Evolutionary conservation across 345 rosid genomes (phyloP), one percentile per base, ranked within the genome.

Genomic region (Brassica nigra): DNA sequence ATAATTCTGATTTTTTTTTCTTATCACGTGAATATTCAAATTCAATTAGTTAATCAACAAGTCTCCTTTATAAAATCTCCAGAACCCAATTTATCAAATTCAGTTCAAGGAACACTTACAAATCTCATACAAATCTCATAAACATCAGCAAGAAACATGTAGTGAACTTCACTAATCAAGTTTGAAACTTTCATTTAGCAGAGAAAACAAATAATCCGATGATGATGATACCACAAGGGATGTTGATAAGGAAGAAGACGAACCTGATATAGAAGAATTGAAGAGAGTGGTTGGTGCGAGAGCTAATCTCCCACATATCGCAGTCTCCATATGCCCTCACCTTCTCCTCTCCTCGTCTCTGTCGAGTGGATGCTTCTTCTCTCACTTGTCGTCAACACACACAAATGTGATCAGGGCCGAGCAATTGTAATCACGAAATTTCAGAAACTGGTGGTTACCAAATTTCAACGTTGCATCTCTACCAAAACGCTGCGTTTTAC

Each of bases 281-380:
- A 91, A 79, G 86, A 90, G 84, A 34, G 87, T 67, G 83, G 76
- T 86, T 23, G 94, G 89, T 68, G 92, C 90, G 87, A 90, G 92
- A 81, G 90, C 67, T 72, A 90, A 73, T 85, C 91, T 90, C 90
- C 94, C 94, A 83, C 88, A 84, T 42, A 91, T 86, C 72, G 89
- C 87, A 76, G 83, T 90, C 80, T 87, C 97, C 97, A 88, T 88
- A 55, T 23, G 27, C 27, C 68, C 85, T 66, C 27, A 23, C 63
- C 33, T 18, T 18, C 61, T 3, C 27, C 27, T 23, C 2, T 23
- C 4, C 3, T 58, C 65, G 74, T 23, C 63, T 59, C n/a, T 2
- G 7, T 58, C 65, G 74, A 67, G 37, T 68, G 74, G 66, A 63
- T 80, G 62, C 27, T 23, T 23, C 69, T 73, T 65, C 78, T 58